Percentiles rank a stretch among this genome's conserved stretches.
Conservation (phyloP, 352 stramenopile species). For the Globisporangium polare region DNA sequence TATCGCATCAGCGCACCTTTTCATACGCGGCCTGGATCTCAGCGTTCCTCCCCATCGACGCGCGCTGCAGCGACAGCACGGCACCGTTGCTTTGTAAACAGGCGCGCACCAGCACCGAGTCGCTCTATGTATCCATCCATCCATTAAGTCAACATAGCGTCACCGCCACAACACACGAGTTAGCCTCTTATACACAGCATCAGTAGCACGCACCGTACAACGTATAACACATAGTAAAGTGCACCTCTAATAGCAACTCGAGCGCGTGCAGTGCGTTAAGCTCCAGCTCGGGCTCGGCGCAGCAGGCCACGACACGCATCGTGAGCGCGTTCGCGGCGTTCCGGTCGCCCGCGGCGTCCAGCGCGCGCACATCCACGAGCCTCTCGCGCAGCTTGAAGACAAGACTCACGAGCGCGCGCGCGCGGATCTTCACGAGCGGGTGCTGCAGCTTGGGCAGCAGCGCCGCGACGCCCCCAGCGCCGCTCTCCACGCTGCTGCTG, state of each 20-base stretch:
- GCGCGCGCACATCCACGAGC: slow-evolving; percentile 34
- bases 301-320: slow-evolving; percentile 30
- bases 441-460: slow-evolving; percentile 63
- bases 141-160: not conserved
- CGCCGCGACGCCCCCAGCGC: slow-evolving; percentile 20
- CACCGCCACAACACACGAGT: slow-evolving; percentile 15
- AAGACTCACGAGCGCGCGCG: slow-evolving; percentile 50
- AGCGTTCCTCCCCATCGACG: slow-evolving; percentile 19
- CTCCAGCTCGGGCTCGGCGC: slow-evolving; percentile 41
- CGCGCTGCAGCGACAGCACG: slow-evolving; percentile 34
- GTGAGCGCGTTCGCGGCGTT: slow-evolving; percentile 28
- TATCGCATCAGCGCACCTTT: slow-evolving; percentile 22
- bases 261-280: slow-evolving; percentile 46
- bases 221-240: not conserved
- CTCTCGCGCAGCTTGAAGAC: slow-evolving; percentile 64
- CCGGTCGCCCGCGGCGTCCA: slow-evolving; percentile 15
- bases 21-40: slow-evolving; percentile 43
- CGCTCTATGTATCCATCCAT: slow-evolving; percentile 5
- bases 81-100: slow-evolving; percentile 34
- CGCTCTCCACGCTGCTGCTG: not conserved
- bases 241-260: slow-evolving; percentile 33
- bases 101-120: slow-evolving; percentile 20
- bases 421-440: slow-evolving; percentile 53
- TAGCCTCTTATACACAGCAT: not conserved
- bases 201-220: not conserved